Evolutionary conservation across 192 early-diverging fungal species (phyloP).

Genomic region (Coemansia sp.): DNA sequence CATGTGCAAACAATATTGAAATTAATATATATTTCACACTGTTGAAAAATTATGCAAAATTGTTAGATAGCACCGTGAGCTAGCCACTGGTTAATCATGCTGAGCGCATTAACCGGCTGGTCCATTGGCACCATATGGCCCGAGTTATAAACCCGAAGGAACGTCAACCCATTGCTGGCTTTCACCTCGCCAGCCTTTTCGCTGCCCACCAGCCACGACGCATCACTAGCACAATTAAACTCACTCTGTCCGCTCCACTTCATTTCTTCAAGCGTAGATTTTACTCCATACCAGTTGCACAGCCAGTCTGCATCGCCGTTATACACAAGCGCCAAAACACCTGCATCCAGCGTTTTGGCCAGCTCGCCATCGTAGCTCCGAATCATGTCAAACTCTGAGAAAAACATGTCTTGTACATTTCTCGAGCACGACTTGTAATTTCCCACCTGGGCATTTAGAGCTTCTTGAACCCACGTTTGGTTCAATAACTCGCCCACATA

Average conservation of each 20-base stretch:
- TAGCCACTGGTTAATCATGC: conserved; percentile 85
- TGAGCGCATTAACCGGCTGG: conserved; percentile 72
- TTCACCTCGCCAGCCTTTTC: conserved; percentile 64
- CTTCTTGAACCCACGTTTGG: conserved; percentile 60
- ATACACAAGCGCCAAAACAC: conserved; percentile 78
- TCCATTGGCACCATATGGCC: conserved; percentile 92
- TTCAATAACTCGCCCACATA: conserved; percentile 75
- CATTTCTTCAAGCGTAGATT: conserved; percentile 75
- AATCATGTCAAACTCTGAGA: neutral
- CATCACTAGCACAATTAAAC: conserved; percentile 71
- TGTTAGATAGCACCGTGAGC: neutral
- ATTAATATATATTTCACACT: too few relatives aligned
- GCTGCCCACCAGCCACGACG: conserved; percentile 66
- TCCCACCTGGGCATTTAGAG: conserved; percentile 64
- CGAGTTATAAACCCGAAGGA: conserved; percentile 77
- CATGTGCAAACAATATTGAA: too few relatives aligned
- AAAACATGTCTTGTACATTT: conserved; percentile 47
- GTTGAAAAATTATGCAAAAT: too few relatives aligned
- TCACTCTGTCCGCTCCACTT: conserved; percentile 75
- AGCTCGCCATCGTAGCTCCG: neutral
- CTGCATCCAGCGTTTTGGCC: conserved; percentile 45
- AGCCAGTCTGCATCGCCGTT: conserved; percentile 89
- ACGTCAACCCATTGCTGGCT: conserved; percentile 65
- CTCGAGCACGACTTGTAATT: conserved; percentile 74
- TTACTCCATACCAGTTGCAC: conserved; percentile 85